A percentile compares a stretch with the other conserved stretches of the same genome.
Evolutionary conservation across 78 protist genomes (phyloP).

Genomic region (Pirum gemmata): DNA sequence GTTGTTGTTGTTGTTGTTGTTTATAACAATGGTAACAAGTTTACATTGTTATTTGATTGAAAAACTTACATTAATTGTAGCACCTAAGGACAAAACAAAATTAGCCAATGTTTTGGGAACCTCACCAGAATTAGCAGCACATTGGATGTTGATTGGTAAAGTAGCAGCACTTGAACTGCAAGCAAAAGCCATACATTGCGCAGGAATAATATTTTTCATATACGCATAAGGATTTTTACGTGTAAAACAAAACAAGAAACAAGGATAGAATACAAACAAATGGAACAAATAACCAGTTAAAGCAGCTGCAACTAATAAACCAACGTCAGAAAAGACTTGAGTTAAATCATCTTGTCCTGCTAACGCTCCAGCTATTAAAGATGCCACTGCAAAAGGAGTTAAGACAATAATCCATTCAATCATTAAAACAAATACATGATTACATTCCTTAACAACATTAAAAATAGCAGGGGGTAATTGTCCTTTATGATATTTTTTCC

Average conservation of each 20-base stretch:
- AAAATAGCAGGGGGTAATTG: neutral
- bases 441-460: neutral
- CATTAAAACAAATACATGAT: neutral
- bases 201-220: neutral
- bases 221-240: neutral
- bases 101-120: neutral
- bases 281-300: neutral
- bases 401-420: neutral
- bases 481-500: neutral
- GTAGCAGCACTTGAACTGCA: neutral
- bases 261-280: neutral
- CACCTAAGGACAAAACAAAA: neutral
- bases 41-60: too few species aligned
- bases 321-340: neutral
- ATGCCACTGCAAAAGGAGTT: neutral
- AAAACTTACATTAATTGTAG: neutral
- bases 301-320: neutral
- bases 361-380: neutral
- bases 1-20: too few species aligned
- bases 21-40: too few species aligned
- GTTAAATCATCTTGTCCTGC: neutral
- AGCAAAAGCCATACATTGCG: neutral
- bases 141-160: neutral
- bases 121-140: neutral
- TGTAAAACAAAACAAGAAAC: too few species aligned